Conservation (phyloP, 108 stramenopile species). For the Discostella stelligeroides region DNA sequence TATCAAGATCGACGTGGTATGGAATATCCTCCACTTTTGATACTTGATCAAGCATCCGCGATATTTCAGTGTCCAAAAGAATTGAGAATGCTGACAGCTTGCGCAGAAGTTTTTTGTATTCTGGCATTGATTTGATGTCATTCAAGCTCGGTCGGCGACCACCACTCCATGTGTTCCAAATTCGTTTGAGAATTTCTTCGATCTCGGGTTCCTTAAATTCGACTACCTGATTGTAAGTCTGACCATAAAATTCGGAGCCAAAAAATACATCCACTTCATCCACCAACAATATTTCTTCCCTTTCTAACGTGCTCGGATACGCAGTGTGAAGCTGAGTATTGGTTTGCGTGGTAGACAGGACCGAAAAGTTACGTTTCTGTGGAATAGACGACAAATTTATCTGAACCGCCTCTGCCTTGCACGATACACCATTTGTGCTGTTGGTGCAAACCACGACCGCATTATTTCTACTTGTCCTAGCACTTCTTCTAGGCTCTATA, state of each 20-base stretch:
- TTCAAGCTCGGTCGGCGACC: slow-evolving; percentile 39
- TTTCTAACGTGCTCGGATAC: neutral
- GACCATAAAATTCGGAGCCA: slow-evolving; percentile 68
- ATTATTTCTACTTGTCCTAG: too few species aligned
- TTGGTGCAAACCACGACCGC: too few species aligned
- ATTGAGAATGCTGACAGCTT: slow-evolving; percentile 49
- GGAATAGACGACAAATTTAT: too few species aligned
- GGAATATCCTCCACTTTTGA: too few species aligned
- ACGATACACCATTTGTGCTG: too few species aligned
- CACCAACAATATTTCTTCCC: too few species aligned
- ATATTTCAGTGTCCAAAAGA: slow-evolving; percentile 62
- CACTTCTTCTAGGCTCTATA: too few species aligned
- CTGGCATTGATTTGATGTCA: slow-evolving; percentile 48
- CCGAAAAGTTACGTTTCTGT: too few species aligned
- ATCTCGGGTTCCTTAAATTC: slow-evolving; percentile 56
- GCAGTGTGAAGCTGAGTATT: neutral
- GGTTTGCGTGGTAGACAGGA: neutral
- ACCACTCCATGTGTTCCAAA: slow-evolving; percentile 47
- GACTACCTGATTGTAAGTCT: slow-evolving; percentile 68
- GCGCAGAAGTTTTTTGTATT: slow-evolving; percentile 39
- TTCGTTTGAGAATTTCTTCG: too few species aligned
- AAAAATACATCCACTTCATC: slow-evolving; percentile 78
- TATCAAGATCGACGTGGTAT: slow-evolving; percentile 49
- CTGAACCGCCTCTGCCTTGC: too few species aligned
- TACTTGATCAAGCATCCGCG: slow-evolving; percentile 63